These are phyloP conservation scores for Entomortierella lignicola DNA, from an alignment of 192 early-diverging fungal genomes.

Conservation along the genomic window DNA sequence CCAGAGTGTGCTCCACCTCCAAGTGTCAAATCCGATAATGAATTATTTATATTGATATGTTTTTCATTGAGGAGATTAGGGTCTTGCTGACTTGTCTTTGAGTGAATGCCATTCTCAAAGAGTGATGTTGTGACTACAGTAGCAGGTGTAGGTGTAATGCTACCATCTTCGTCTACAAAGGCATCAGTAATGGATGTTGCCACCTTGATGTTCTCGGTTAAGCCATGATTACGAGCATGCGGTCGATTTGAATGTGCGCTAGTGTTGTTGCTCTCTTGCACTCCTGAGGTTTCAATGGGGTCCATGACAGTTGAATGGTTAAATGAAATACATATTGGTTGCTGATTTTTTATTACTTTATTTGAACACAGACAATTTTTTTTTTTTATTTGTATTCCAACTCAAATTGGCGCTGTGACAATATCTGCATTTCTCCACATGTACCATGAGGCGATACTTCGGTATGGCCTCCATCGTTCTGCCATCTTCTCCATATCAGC, in stretches of 20 bases:
- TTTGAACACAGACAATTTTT: not conserved
- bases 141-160: conserved; percentile 21
- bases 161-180: conserved; percentile 26
- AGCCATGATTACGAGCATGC: not conserved
- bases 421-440: conserved; percentile 42
- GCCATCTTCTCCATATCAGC: conserved; percentile 51
- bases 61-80: not conserved
- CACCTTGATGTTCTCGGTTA: conserved; percentile 20
- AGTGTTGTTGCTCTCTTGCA: not conserved
- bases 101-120: conserved; percentile 30
- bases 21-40: not conserved
- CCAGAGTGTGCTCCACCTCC: not conserved
- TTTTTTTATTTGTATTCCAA: not conserved
- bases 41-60: not conserved
- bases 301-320: conserved; percentile 1
- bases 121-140: conserved; percentile 16
- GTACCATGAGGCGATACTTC: conserved; percentile 49
- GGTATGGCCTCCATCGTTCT: conserved; percentile 43
- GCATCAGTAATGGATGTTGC: conserved; percentile 17
- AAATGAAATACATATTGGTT: too few relatives aligned
- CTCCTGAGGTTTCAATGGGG: conserved; percentile 10
- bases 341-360: too few relatives aligned
- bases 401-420: conserved; percentile 20
- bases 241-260: not conserved
- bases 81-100: conserved; percentile 9